A percentile compares a stretch with the other conserved stretches of the same genome.
These are phyloP conservation scores for Diaporthe longicolla DNA, from an alignment of 2,329 filamentous ascomycete genomes.

Conservation along the genomic window DNA sequence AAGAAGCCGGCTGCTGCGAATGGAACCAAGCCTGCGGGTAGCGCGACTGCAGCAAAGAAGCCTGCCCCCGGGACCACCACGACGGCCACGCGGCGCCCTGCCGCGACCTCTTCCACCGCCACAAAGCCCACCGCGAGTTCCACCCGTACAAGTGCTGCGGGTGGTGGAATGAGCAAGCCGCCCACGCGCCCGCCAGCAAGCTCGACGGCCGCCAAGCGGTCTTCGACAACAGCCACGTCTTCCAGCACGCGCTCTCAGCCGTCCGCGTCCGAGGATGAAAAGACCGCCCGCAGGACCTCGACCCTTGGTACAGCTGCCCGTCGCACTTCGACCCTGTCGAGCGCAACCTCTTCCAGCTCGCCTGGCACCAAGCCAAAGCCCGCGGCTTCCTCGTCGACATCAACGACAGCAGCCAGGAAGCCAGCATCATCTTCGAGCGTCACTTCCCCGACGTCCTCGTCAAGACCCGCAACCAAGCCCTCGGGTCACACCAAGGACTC, in stretches of 20 bases:
- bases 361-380: constrained; percentile 46
- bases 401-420: constrained; percentile 54
- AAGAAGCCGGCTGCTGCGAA: constrained; percentile 40
- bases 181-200: constrained; percentile 49
- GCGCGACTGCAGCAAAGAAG: constrained; percentile 44
- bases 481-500: constrained; percentile 49
- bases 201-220: constrained; percentile 49
- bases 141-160: constrained; percentile 48
- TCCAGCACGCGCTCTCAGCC: constrained; percentile 51
- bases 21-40: constrained; percentile 43
- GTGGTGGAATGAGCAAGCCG: constrained; percentile 50
- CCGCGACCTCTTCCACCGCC: constrained; percentile 45
- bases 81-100: constrained; percentile 47
- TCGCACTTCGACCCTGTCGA: constrained; percentile 51
- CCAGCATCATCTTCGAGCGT: constrained; percentile 52
- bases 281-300: constrained; percentile 48
- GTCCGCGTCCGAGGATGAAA: constrained; percentile 56
- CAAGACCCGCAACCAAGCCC: constrained; percentile 52
- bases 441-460: constrained; percentile 52
- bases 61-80: constrained; percentile 45
- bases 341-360: constrained; percentile 45
- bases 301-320: constrained; percentile 47
- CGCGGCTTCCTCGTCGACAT: constrained; percentile 48
- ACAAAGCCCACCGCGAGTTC: constrained; percentile 51
- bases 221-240: constrained; percentile 50